These are phyloP conservation scores for Cicer bijugum DNA, from an alignment of 306 rosid species.

Conservation along the genomic window DNA sequence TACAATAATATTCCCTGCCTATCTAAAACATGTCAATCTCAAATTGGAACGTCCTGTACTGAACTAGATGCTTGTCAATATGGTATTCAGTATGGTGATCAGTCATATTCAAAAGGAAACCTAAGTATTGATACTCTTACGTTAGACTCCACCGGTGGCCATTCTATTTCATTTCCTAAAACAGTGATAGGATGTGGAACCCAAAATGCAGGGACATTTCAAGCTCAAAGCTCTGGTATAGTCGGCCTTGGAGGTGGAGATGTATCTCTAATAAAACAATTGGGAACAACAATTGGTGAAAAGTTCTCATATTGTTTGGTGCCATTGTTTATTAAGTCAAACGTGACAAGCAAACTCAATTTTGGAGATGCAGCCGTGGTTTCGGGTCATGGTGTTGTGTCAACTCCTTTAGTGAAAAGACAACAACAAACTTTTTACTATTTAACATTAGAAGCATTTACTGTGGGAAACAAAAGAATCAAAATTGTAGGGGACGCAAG, in stretches of 20 bases:
- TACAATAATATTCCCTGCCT: background rate
- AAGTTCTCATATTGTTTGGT: conserved; percentile 64
- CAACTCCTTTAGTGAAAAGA: too few relatives aligned
- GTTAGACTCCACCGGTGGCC: too few relatives aligned
- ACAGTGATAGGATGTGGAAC: conserved; percentile 56
- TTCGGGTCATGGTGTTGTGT: too few relatives aligned
- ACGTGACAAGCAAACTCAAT: too few relatives aligned
- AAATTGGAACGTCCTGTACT: background rate
- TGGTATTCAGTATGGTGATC: conserved; percentile 44
- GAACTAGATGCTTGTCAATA: conserved; percentile 16
- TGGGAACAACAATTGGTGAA: conserved; percentile 32
- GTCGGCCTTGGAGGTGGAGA: too few relatives aligned
- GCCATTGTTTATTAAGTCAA: background rate
- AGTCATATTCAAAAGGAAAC: conserved; percentile 40
- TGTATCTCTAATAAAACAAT: conserved; percentile 47
- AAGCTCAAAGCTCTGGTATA: conserved; percentile 13
- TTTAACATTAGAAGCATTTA: conserved; percentile 15
- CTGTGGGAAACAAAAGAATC: background rate
- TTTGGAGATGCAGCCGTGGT: too few relatives aligned
- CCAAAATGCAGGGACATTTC: background rate
- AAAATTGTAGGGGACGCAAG: background rate
- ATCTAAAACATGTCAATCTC: background rate
- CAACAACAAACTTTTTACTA: background rate
- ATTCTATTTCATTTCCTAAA: conserved; percentile 31
- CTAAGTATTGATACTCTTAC: conserved; percentile 37